Base-by-base conservation (phyloP, 345 rosid genomes). In the Adansonia digitata region DNA sequence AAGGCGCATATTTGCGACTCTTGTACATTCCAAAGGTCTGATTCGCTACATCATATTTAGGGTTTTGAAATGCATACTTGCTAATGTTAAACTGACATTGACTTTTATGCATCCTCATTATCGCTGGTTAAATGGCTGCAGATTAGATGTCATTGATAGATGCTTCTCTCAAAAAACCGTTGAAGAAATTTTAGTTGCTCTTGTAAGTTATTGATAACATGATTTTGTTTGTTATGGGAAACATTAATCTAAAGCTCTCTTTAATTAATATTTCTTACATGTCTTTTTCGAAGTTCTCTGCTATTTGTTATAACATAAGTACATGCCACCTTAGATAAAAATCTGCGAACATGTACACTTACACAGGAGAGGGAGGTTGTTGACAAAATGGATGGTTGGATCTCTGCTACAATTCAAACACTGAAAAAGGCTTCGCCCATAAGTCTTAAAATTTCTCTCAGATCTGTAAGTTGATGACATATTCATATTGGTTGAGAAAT, bases 371-470 rank as follows among this genome's bases (percentile, higher is more conserved):
- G 46, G 62, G 97, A 90, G 81, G 77, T 74, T 68, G 42, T 51
- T 69, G 40, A 51, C 57, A 69, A 51, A 77, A 49, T 37, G 37
- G 92, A 89, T 77, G 85, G 75, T 71, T 92, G 97, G 98, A 77
- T 88, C 75, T 64, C 84, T 62, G 49, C 81, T 48, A 80, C 89
- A n/a, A 80, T 92, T 77, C 69, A 59, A 76, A 77, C 84, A 7
- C 66, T 94, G 83, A 92, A 84, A 84, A 81, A 80, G 81, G 97
- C 91, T 78, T 94, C 94, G 17, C 97, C 98, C 55, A 90, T 88
- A 55, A 94, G 97, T 85, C 97, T 94, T 69, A 94, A 92, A 80
- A 84, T 92, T 73, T 83, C 93, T 64, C 97, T 92, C 67, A 85
- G 86, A 90, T 89, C 91, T 73, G 98, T 94, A 82, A 72, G 86